Base-by-base conservation (phyloP, 176 grass and related monocot species). In the Hordeum marinum region DNA sequence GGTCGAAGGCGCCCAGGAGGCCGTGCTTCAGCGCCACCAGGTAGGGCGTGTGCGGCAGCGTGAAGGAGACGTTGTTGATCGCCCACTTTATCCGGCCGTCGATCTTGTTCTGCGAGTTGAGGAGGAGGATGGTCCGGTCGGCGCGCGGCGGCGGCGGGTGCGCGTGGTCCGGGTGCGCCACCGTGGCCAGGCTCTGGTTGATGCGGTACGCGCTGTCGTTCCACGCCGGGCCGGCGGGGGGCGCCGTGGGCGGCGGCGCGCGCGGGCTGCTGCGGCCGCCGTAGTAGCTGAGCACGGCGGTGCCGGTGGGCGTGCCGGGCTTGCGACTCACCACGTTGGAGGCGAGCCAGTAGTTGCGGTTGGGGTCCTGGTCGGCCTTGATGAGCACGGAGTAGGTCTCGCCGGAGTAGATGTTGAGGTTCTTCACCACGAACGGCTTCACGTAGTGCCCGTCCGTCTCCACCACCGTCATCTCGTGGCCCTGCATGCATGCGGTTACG, bases 371-470 rank as follows among this genome's bases (percentile, higher is more conserved):
- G 79, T 95, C 77, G 6, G 92, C 93, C 62, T 73, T 98, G 83
- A 98, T 46, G 0, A 93, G 66, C 4, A 98, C 89, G 8, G 92
- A 98, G 82, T 98, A 98, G 18, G 93, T 98, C 91, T 98, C 91
- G 8, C 95, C 95, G 0, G 95, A 98, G 85, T 95, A 98, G 77
- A 98, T 90, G 76, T 90, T 90, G 31, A 95, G 92, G 86, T 93
- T 98, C 84, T 92, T 91, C 18, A 92, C 89, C 12, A 92, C 90
- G 52, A 95, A 93, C 13, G 95, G 95, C 46, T 91, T 87, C 75
- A 98, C 95, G 40, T 98, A 98, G 89, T 98, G 85, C 1, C 95
- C 95, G 48, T 98, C 95, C 0, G 95, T 89, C 83, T 98, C 95
- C 4, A 98, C 95, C 2, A 98, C 91, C 0, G 89, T 93, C 88